phyloP scores from a whole-genome alignment of 2,329 filamentous ascomycete genomes.

The Neofusicoccum laricinum region DNA sequence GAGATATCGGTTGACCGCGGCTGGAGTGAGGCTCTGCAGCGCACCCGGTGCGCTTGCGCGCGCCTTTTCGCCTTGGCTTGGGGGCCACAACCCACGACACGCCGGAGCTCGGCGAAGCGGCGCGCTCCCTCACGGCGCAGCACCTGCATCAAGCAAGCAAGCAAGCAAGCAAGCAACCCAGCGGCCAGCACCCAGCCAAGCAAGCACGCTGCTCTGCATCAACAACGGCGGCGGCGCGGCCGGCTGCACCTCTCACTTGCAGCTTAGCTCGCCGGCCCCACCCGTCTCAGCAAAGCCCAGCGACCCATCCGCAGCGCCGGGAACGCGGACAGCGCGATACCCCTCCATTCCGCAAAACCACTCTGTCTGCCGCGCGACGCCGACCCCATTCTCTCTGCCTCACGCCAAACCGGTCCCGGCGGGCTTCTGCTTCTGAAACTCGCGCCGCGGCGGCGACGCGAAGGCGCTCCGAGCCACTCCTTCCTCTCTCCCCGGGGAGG shows the following conservation, averaged over 20 bases:
- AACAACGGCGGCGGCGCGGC: background rate
- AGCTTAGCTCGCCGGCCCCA: background rate
- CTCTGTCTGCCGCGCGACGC: background rate
- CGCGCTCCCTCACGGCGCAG: background rate
- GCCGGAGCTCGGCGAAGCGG: too few relatives aligned
- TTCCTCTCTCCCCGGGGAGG: too few relatives aligned
- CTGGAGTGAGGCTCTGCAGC: background rate
- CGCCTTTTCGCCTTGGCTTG: background rate
- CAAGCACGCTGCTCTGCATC: background rate
- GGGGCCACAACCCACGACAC: too few relatives aligned
- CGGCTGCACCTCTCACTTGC: background rate
- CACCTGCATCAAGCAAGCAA: background rate
- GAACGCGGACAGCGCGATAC: background rate
- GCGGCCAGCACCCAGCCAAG: too few relatives aligned
- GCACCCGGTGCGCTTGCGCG: background rate
- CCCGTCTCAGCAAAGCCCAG: background rate
- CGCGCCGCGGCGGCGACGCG: background rate
- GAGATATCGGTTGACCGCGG: background rate
- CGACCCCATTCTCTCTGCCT: background rate
- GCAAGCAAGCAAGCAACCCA: background rate
- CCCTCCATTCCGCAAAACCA: background rate
- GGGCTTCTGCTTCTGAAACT: background rate
- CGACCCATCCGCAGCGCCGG: too few relatives aligned
- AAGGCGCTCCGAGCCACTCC: too few relatives aligned
- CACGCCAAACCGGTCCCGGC: background rate